Conservation (phyloP, 2,329 filamentous ascomycete genomes). For the Ophiostoma angusticollis region DNA sequence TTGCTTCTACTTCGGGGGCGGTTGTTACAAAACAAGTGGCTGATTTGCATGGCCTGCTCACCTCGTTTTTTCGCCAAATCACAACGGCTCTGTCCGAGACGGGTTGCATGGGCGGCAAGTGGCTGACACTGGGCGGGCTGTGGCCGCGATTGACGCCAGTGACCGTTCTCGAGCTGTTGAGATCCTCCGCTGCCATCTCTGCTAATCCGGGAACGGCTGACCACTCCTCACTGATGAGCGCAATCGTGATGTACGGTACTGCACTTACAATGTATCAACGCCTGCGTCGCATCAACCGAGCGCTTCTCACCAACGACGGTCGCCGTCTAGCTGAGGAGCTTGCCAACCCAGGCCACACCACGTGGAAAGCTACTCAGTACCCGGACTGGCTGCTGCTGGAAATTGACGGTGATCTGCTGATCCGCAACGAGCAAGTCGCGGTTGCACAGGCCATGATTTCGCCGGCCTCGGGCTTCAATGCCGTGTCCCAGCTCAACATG, state of each 20-base stretch:
- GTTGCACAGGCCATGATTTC: slow-evolving; percentile 48
- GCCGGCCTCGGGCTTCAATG: slow-evolving; percentile 38
- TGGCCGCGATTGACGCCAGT: slow-evolving; percentile 33
- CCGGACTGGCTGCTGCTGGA: slow-evolving; percentile 56
- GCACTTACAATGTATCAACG: slow-evolving; percentile 32
- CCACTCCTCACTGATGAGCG: too few relatives aligned
- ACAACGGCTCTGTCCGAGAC: neutral
- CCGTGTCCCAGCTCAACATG: slow-evolving; percentile 56
- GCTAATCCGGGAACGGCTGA: too few relatives aligned
- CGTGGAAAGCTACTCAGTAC: slow-evolving; percentile 40
- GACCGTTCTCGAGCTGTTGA: slow-evolving; percentile 34
- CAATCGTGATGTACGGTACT: too few relatives aligned
- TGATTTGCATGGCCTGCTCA: too few relatives aligned
- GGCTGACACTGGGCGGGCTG: slow-evolving; percentile 29
- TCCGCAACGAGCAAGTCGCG: slow-evolving; percentile 47
- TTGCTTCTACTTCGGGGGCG: too few relatives aligned
- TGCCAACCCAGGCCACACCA: slow-evolving; percentile 35
- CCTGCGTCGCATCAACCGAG: slow-evolving; percentile 28
- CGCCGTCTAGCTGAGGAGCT: slow-evolving; percentile 28
- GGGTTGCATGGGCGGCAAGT: slow-evolving; percentile 15
- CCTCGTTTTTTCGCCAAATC: too few relatives aligned
- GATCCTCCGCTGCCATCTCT: slow-evolving; percentile 19
- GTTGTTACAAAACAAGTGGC: too few relatives aligned
- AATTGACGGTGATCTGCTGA: slow-evolving; percentile 49
- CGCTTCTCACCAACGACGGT: slow-evolving; percentile 15